Conservation (phyloP, 1,284 basidiomycete genomes). For the Marasmius tenuissimus region DNA sequence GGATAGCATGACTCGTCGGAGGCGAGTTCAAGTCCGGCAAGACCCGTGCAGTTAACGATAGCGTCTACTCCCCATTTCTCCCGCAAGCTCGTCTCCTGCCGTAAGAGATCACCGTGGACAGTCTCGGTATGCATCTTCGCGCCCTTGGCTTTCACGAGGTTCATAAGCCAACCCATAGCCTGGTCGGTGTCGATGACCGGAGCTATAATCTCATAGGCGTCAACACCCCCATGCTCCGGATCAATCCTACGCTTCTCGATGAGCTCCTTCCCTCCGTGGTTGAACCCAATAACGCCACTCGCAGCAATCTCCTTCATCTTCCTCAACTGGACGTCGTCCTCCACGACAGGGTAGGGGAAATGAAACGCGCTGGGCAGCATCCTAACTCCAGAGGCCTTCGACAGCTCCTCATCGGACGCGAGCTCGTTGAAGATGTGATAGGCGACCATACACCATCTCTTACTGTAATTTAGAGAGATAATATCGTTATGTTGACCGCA, state of each 20-base stretch:
- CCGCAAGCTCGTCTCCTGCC: slow-evolving; percentile 29
- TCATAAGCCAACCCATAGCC: slow-evolving; percentile 31
- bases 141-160: slow-evolving; percentile 30
- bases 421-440: slow-evolving; percentile 26
- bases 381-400: slow-evolving; percentile 16
- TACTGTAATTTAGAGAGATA: slow-evolving; percentile 28
- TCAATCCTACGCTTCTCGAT: slow-evolving; percentile 28
- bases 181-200: slow-evolving; percentile 38
- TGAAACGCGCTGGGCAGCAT: slow-evolving; percentile 29
- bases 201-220: slow-evolving; percentile 33
- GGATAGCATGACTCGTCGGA: slow-evolving; percentile 33
- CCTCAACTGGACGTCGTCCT: slow-evolving; percentile 25
- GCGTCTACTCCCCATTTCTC: slow-evolving; percentile 28
- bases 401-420: slow-evolving; percentile 8
- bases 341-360: slow-evolving; percentile 29
- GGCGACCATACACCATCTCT: slow-evolving; percentile 31
- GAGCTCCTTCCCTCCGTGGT: slow-evolving; percentile 26
- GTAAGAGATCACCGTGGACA: slow-evolving; percentile 24
- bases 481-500: slow-evolving; percentile 33
- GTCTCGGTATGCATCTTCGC: slow-evolving; percentile 29
- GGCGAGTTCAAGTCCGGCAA: slow-evolving; percentile 30
- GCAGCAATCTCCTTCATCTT: slow-evolving; percentile 27
- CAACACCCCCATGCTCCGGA: slow-evolving; percentile 28
- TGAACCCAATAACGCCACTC: slow-evolving; percentile 27
- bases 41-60: slow-evolving; percentile 36